Percentiles rank a stretch among this genome's conserved stretches.
phyloP scores from a whole-genome alignment of 768 basidiomycete species.

The Pleurotus tuber-regium region DNA sequence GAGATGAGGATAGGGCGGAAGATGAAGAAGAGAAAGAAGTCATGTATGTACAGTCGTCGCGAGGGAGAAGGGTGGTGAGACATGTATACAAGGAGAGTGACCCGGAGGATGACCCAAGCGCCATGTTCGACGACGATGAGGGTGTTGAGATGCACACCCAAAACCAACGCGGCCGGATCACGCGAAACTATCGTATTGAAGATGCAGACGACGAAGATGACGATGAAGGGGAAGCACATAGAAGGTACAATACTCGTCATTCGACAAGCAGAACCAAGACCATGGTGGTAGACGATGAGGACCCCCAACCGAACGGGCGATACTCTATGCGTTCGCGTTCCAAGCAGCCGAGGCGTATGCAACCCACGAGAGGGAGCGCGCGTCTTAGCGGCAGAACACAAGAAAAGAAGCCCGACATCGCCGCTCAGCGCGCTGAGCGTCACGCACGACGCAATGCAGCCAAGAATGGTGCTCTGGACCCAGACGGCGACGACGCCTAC shows the following conservation, averaged over 20 bases:
- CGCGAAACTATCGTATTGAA: constrained; percentile 15
- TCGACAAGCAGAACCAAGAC: constrained; percentile 23
- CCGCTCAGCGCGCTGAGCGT: constrained; percentile 27
- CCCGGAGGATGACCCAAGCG: constrained; percentile 31
- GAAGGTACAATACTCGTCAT: constrained; percentile 13
- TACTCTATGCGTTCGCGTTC: constrained; percentile 38
- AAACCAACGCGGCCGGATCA: constrained; percentile 21
- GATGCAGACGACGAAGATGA: constrained; percentile 30
- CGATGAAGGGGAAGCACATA: constrained; percentile 8
- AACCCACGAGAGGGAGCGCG: constrained; percentile 18
- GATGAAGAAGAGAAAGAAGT: constrained; percentile 16
- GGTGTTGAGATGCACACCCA: constrained; percentile 16
- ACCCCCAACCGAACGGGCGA: constrained; percentile 31
- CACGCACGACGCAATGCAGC: constrained; percentile 25
- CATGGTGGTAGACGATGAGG: constrained; percentile 45
- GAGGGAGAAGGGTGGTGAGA: constrained; percentile 41
- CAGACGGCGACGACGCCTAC: constrained; percentile 52
- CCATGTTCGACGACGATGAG: constrained; percentile 30
- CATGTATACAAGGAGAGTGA: constrained; percentile 46
- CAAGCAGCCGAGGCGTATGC: constrained; percentile 26
- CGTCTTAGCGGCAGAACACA: constrained; percentile 12
- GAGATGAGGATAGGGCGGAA: constrained; percentile 25
- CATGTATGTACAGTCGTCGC: constrained; percentile 24
- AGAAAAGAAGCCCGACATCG: constrained; percentile 13
- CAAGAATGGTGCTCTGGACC: constrained; percentile 16